Percentiles rank a stretch among this genome's conserved stretches.
Evolutionary conservation across 306 rosid species (phyloP).

Genomic region (Corylus avellana): DNA sequence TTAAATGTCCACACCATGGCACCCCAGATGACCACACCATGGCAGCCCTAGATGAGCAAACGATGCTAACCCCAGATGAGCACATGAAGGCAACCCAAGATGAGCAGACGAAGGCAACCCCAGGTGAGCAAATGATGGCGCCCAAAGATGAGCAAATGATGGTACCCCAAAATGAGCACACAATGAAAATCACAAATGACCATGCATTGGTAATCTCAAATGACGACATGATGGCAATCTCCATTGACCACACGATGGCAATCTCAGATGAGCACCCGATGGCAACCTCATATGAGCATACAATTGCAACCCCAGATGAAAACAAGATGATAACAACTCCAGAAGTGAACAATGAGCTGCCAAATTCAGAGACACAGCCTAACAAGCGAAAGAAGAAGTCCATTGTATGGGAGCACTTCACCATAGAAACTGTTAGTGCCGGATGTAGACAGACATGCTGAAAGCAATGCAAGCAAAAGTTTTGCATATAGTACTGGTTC

Average conservation of each 20-base stretch:
- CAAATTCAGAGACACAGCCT: conserved; percentile 69
- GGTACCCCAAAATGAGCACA: background rate
- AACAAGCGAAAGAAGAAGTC: conserved; percentile 84
- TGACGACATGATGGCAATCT: conserved; percentile 11
- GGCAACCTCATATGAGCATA: background rate
- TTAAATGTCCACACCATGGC: too few relatives aligned
- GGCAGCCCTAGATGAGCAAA: background rate
- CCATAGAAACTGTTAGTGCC: conserved; percentile 76
- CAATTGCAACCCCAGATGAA: conserved; percentile 11
- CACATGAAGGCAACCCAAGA: background rate
- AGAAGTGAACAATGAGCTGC: conserved; percentile 43
- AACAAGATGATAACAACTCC: conserved; percentile 21
- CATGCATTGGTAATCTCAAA: conserved; percentile 4
- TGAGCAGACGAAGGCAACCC: background rate
- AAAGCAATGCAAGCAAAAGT: conserved; percentile 82
- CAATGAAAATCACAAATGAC: background rate
- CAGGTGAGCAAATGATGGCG: too few relatives aligned
- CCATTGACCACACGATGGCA: background rate
- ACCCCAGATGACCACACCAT: background rate
- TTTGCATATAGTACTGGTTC: conserved; percentile 97
- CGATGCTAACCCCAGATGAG: background rate
- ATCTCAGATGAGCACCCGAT: background rate
- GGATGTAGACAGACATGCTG: conserved; percentile 93
- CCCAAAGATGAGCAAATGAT: too few relatives aligned
- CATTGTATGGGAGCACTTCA: conserved; percentile 93